These are phyloP conservation scores for Misopates orontium DNA, from an alignment of 257 asterid species.

Conservation along the genomic window DNA sequence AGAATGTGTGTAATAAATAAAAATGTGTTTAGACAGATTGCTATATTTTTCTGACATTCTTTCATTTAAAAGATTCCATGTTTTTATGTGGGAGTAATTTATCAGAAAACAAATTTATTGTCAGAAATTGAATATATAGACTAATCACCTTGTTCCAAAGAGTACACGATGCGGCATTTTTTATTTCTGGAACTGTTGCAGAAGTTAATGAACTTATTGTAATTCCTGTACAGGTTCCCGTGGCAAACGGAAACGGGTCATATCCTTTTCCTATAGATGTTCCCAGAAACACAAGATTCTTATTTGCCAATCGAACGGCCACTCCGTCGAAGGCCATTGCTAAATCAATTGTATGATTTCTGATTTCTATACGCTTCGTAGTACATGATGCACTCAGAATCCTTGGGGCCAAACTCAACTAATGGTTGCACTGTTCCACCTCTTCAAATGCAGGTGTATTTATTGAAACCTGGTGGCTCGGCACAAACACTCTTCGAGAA, in stretches of 20 bases:
- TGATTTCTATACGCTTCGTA: slow-evolving; percentile 35
- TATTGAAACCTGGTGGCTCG: slow-evolving; percentile 84
- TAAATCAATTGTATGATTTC: slow-evolving; percentile 82
- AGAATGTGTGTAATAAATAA: no score
- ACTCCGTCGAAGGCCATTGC: slow-evolving; percentile 92
- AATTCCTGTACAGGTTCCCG: slow-evolving; percentile 80
- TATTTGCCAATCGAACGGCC: slow-evolving; percentile 72
- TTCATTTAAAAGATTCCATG: slow-evolving; percentile 8
- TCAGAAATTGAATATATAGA: slow-evolving; percentile 26
- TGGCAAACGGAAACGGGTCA: slow-evolving; percentile 91
- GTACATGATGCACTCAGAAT: slow-evolving; percentile 25
- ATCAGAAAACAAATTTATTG: slow-evolving; percentile 11
- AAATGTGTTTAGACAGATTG: slow-evolving; percentile 8
- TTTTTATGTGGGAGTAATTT: slow-evolving; percentile 18
- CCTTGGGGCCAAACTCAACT: slow-evolving; percentile 16
- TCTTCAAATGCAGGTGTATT: slow-evolving; percentile 76
- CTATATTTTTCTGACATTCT: not conserved
- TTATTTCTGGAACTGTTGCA: slow-evolving; percentile 11
- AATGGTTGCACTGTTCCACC: slow-evolving; percentile 25
- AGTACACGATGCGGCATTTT: not conserved
- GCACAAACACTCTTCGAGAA: slow-evolving; percentile 75
- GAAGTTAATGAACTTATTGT: slow-evolving; percentile 29
- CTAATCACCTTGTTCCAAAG: slow-evolving; percentile 18
- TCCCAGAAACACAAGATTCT: slow-evolving; percentile 86
- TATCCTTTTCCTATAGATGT: slow-evolving; percentile 87